phyloP scores from a whole-genome alignment of 768 basidiomycete species.

The Agrocybe pediades region DNA sequence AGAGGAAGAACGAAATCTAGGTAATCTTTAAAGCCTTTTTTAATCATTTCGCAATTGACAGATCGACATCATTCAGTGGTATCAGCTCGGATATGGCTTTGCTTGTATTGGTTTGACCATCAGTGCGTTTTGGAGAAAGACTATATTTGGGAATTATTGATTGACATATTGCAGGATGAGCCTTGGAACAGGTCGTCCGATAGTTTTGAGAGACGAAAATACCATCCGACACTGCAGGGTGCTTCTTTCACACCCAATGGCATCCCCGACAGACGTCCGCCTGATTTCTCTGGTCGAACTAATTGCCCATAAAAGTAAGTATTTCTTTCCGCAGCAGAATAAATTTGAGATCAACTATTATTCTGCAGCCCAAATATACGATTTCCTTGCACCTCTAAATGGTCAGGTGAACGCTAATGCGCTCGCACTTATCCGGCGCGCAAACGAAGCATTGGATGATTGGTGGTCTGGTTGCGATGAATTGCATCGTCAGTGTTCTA shows the following conservation, averaged over 20 bases:
- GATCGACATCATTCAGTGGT: slow-evolving; percentile 55
- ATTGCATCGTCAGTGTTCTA: slow-evolving; percentile 62
- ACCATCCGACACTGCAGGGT: slow-evolving; percentile 85
- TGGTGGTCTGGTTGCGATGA: slow-evolving; percentile 92
- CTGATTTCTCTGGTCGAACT: slow-evolving; percentile 88
- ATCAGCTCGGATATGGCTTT: slow-evolving; percentile 92
- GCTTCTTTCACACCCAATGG: slow-evolving; percentile 83
- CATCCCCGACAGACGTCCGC: slow-evolving; percentile 86
- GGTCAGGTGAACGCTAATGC: slow-evolving; percentile 87
- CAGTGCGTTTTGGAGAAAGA: slow-evolving; percentile 56
- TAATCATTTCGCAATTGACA: slow-evolving; percentile 11
- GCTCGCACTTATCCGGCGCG: slow-evolving; percentile 83
- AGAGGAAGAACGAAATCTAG: slow-evolving; percentile 86
- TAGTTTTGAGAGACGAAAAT: slow-evolving; percentile 86
- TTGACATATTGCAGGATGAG: slow-evolving; percentile 63
- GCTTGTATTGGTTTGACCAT: slow-evolving; percentile 96
- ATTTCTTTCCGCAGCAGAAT: slow-evolving; percentile 1
- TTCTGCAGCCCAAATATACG: slow-evolving; percentile 83
- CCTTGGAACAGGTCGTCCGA: slow-evolving; percentile 87
- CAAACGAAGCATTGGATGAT: slow-evolving; percentile 82
- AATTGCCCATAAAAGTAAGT: slow-evolving; percentile 86
- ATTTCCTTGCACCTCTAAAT: slow-evolving; percentile 82
- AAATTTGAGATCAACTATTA: slow-evolving; percentile 3
- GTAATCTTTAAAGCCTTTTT: slow-evolving; percentile 39
- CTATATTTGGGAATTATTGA: slow-evolving; percentile 12